phyloP scores from a whole-genome alignment of 495 filamentous ascomycete genomes.

The Aspergillus diversus region DNA sequence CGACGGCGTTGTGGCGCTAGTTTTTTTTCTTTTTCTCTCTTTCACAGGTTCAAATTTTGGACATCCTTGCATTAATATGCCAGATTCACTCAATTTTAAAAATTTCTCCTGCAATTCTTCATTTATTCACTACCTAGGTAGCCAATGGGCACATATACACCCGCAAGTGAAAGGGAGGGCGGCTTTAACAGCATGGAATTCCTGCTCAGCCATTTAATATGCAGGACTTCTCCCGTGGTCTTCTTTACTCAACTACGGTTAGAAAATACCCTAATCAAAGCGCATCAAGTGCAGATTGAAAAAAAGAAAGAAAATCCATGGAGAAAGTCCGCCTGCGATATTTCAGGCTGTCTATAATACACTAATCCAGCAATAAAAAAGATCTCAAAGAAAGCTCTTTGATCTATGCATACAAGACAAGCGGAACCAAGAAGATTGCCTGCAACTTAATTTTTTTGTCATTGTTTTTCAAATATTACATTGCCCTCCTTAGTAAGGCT shows the following conservation, averaged over 20 bases:
- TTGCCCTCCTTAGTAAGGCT: constrained; percentile 68
- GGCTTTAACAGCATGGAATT: not conserved
- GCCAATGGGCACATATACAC: too few species aligned
- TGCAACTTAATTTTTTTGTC: constrained; percentile 27
- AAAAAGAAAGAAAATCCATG: constrained; percentile 10
- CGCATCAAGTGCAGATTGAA: not conserved
- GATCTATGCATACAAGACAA: constrained; percentile 11
- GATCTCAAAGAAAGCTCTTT: constrained; percentile 14
- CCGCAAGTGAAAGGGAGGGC: too few species aligned
- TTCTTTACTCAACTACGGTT: too few species aligned
- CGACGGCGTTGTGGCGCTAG: constrained; percentile 44
- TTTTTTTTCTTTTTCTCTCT: constrained; percentile 10
- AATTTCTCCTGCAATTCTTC: too few species aligned
- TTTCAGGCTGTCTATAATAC: constrained; percentile 30
- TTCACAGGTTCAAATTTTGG: not conserved
- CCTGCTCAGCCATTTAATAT: constrained; percentile 18
- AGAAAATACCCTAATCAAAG: too few species aligned
- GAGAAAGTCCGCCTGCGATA: constrained; percentile 11
- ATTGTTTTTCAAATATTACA: constrained; percentile 66
- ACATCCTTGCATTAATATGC: not conserved
- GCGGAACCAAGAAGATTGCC: constrained; percentile 4
- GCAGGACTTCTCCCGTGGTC: not conserved
- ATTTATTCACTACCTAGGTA: too few species aligned
- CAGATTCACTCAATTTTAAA: not conserved
- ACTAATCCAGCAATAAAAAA: constrained; percentile 27